Conservation (phyloP, 345 rosid species). For the Eucalyptus sp. region DNA sequence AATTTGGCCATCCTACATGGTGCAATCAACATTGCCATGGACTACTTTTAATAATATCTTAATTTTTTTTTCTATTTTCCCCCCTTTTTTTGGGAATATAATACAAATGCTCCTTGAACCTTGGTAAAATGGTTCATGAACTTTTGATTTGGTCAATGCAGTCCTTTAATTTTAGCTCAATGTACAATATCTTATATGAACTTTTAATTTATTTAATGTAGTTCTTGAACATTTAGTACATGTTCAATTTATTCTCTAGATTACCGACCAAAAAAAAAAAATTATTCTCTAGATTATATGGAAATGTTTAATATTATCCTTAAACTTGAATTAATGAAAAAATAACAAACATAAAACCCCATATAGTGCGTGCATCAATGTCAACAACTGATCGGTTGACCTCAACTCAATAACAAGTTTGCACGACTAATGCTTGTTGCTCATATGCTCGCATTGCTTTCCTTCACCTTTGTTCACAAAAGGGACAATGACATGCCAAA, state of each 20-base stretch:
- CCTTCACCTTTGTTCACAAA: not conserved
- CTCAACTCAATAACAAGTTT: not conserved
- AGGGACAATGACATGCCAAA: not conserved
- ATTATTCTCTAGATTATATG: fast-evolving
- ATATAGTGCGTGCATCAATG: not conserved
- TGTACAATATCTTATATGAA: fast-evolving
- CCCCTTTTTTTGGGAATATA: too few relatives aligned
- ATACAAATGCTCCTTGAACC: too few relatives aligned
- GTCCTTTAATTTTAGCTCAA: fast-evolving
- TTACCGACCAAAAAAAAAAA: too few relatives aligned
- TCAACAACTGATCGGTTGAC: fast-evolving
- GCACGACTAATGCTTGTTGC: not conserved
- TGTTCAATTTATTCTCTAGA: fast-evolving
- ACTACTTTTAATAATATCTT: too few relatives aligned
- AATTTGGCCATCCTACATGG: fast-evolving
- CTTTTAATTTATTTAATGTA: too few relatives aligned
- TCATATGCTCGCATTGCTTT: not conserved
- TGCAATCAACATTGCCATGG: fast-evolving
- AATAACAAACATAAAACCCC: not conserved
- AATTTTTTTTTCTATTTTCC: too few relatives aligned
- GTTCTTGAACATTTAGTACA: too few relatives aligned
- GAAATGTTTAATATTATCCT: too few relatives aligned
- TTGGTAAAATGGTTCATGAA: too few relatives aligned
- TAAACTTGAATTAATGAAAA: too few relatives aligned
- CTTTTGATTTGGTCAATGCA: too few relatives aligned